Evolutionary conservation across 495 filamentous ascomycete species (phyloP).

Genomic region (Aspergillus nidulans): DNA sequence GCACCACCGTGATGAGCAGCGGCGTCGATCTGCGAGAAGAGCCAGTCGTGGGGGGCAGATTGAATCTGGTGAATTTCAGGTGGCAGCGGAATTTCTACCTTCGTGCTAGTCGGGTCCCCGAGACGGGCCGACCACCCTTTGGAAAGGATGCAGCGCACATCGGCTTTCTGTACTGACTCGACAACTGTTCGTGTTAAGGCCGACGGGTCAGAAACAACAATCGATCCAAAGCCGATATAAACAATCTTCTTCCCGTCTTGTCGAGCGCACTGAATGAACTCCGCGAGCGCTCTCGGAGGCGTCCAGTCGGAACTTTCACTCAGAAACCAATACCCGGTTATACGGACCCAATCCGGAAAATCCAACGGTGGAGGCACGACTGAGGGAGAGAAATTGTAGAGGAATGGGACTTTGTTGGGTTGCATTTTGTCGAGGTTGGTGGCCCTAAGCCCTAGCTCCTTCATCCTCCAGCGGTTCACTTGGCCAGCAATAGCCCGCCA

Average conservation of each 20-base stretch:
- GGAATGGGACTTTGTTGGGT: slow-evolving; percentile 90
- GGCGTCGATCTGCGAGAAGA: slow-evolving; percentile 91
- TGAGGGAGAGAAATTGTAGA: slow-evolving; percentile 93
- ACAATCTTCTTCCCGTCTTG: slow-evolving; percentile 84
- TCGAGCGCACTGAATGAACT: slow-evolving; percentile 78
- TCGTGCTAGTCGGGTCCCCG: slow-evolving; percentile 52
- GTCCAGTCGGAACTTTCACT: slow-evolving; percentile 74
- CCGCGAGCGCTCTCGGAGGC: slow-evolving; percentile 67
- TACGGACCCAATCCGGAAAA: slow-evolving; percentile 95
- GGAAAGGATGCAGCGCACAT: slow-evolving; percentile 90
- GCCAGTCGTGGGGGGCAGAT: slow-evolving; percentile 92
- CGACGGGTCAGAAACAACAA: slow-evolving; percentile 86
- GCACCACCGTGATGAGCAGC: slow-evolving; percentile 93
- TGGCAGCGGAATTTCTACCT: slow-evolving; percentile 69
- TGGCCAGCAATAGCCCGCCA: slow-evolving; percentile 91
- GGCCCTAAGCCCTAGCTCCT: slow-evolving; percentile 67
- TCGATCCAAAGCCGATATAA: slow-evolving; percentile 95
- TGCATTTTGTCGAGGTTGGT: slow-evolving; percentile 90
- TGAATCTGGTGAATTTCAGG: slow-evolving; percentile 81
- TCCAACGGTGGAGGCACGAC: slow-evolving; percentile 92
- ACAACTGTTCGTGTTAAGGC: slow-evolving; percentile 87
- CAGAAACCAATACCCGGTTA: slow-evolving; percentile 97
- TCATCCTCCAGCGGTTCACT: slow-evolving; percentile 89
- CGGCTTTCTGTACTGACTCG: slow-evolving; percentile 84
- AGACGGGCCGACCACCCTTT: slow-evolving; percentile 99